Evolutionary conservation across 352 stramenopile species (phyloP).

Genomic region (Phytophthora litchii): DNA sequence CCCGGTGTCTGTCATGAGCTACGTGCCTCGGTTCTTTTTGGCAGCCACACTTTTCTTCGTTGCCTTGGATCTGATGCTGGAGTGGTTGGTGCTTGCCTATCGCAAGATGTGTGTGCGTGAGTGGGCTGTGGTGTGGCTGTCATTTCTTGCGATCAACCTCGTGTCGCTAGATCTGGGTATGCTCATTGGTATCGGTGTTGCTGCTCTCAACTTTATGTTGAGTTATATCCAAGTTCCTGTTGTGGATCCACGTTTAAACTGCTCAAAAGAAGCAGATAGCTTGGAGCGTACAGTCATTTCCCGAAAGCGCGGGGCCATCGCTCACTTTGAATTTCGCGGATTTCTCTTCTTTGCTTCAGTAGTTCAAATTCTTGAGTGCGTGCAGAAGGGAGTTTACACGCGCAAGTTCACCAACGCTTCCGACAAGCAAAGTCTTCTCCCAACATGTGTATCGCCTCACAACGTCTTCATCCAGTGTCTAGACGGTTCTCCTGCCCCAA

Average conservation of each 20-base stretch:
- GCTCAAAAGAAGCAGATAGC: background rate
- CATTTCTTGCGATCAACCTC: conserved; percentile 93
- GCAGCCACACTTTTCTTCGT: conserved; percentile 96
- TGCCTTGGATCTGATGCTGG: conserved; percentile 95
- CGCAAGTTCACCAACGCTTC: background rate
- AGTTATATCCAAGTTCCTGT: conserved; percentile 69
- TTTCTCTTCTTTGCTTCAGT: conserved; percentile 84
- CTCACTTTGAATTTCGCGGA: conserved; percentile 70
- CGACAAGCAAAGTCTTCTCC: background rate
- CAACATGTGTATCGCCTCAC: background rate
- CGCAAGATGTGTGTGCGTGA: conserved; percentile 84
- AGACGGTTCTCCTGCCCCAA: conserved; percentile 45
- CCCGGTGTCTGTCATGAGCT: conserved; percentile 93
- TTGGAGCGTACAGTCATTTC: conserved; percentile 1
- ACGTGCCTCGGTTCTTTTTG: conserved; percentile 97
- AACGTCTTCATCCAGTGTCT: conserved; percentile 46
- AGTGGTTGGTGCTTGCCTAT: conserved; percentile 93
- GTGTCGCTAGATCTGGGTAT: conserved; percentile 95
- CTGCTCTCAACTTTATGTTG: conserved; percentile 79
- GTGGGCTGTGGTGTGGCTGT: conserved; percentile 91
- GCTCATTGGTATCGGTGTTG: conserved; percentile 88
- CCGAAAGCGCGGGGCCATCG: conserved; percentile 3
- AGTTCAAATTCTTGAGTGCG: conserved; percentile 71
- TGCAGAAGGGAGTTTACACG: conserved; percentile 56
- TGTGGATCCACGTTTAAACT: conserved; percentile 39